Percentiles rank a stretch among this genome's conserved stretches.
Conservation (phyloP, 805 yeast genomes). For the Tanozyma kutaoensis region DNA sequence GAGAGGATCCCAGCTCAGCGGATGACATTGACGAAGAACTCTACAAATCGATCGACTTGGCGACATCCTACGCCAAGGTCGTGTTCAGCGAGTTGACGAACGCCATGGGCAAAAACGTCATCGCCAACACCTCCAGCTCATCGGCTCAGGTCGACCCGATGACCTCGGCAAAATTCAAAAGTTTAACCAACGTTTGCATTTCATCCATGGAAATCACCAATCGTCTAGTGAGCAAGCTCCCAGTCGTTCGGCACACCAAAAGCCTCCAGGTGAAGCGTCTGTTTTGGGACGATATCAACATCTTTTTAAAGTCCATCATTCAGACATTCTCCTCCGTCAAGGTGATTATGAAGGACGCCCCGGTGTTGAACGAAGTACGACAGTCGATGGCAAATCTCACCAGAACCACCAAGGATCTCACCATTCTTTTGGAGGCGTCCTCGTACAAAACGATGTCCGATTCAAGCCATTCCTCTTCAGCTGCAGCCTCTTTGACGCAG, state of each 20-base stretch:
- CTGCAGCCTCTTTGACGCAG: too few relatives aligned
- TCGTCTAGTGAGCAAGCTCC: conserved; percentile 42
- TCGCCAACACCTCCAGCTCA: conserved; percentile 21
- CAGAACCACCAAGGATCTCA: conserved; percentile 82
- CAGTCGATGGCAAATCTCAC: conserved; percentile 73
- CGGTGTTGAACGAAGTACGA: conserved; percentile 66
- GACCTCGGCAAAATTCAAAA: conserved; percentile 56
- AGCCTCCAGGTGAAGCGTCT: conserved; percentile 39
- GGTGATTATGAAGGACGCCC: conserved; percentile 67
- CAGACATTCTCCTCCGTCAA: conserved; percentile 77
- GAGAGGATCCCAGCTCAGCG: conserved; percentile 1
- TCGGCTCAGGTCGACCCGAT: conserved; percentile 16
- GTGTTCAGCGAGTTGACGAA: conserved; percentile 64
- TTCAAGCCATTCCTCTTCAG: background rate
- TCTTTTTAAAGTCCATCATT: conserved; percentile 71
- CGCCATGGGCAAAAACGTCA: conserved; percentile 54
- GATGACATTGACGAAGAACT: conserved; percentile 54
- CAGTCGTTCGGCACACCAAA: conserved; percentile 33
- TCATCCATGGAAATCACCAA: conserved; percentile 75
- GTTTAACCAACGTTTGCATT: conserved; percentile 64
- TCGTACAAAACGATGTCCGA: conserved; percentile 8
- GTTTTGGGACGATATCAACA: conserved; percentile 79
- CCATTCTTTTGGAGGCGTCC: conserved; percentile 58
- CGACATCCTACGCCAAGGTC: conserved; percentile 58
- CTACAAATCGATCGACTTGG: conserved; percentile 48